Evolutionary conservation across 495 filamentous ascomycete genomes (phyloP).

Genomic region (Neurospora pannonica): DNA sequence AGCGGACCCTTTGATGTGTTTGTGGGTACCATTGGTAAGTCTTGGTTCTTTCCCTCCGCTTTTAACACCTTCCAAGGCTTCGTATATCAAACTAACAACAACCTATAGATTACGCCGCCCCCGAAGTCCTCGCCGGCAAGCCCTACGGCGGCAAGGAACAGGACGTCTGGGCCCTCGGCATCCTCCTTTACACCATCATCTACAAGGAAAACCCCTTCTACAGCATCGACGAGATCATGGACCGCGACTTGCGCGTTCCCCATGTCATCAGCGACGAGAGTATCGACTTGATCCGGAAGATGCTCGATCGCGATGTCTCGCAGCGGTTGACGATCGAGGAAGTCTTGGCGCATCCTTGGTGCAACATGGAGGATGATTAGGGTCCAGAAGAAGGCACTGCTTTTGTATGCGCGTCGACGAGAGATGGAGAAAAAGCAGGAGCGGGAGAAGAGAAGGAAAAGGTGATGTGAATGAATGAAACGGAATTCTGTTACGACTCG

Average conservation of each 20-base stretch:
- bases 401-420: background rate
- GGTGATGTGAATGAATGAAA: background rate
- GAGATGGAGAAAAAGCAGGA: background rate
- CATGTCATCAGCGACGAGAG: constrained; percentile 86
- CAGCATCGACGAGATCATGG: constrained; percentile 98
- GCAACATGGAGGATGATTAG: constrained; percentile 19
- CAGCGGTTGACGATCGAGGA: constrained; percentile 70
- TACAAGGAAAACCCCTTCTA: constrained; percentile 99
- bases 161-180: constrained; percentile 97
- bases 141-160: constrained; percentile 95
- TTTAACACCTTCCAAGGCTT: background rate
- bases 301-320: constrained; percentile 86
- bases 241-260: constrained; percentile 86
- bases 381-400: background rate
- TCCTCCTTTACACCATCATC: constrained; percentile 93
- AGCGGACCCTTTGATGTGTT: constrained; percentile 98
- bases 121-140: constrained; percentile 88
- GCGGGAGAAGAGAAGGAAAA: background rate
- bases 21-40: constrained; percentile 92
- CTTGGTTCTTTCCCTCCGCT: background rate
- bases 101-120: constrained; percentile 81
- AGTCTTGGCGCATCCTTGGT: constrained; percentile 83
- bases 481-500: background rate
- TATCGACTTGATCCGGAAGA: constrained; percentile 77
- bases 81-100: background rate